phyloP scores from a whole-genome alignment of 2,329 filamentous ascomycete species.

The Colletotrichum orbiculare region DNA sequence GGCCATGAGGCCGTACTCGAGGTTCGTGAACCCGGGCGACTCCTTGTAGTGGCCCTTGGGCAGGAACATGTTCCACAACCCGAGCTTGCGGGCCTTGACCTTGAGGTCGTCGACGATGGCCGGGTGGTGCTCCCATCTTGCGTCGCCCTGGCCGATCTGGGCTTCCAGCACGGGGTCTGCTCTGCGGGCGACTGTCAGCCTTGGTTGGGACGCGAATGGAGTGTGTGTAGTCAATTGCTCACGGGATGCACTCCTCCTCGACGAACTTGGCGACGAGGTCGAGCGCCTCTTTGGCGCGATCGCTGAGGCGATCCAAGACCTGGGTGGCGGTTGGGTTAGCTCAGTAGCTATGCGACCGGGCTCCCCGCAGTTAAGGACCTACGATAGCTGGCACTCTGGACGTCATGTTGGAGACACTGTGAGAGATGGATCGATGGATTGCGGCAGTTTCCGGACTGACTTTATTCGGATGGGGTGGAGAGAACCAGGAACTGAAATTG shows the following conservation, averaged over 20 bases:
- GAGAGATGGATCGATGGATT: neutral
- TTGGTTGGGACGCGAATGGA: neutral
- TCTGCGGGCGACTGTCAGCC: constrained; percentile 47
- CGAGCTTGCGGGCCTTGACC: constrained; percentile 81
- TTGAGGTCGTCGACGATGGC: constrained; percentile 90
- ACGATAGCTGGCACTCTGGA: constrained; percentile 41
- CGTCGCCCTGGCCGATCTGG: constrained; percentile 79
- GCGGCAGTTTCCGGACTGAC: neutral
- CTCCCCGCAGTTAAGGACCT: constrained; percentile 29
- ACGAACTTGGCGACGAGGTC: constrained; percentile 96
- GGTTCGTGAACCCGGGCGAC: constrained; percentile 92
- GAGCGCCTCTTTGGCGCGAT: constrained; percentile 83
- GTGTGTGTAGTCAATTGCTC: constrained; percentile 45
- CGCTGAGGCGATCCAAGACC: constrained; percentile 75
- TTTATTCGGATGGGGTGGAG: neutral
- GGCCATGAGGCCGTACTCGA: constrained; percentile 98
- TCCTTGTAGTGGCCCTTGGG: constrained; percentile 95
- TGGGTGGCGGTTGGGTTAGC: constrained; percentile 40
- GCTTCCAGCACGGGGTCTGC: constrained; percentile 84
- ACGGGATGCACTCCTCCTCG: constrained; percentile 92
- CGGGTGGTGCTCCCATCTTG: constrained; percentile 85
- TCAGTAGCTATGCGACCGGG: constrained; percentile 6
- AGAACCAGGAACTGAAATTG: neutral
- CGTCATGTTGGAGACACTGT: constrained; percentile 37
- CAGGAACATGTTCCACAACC: constrained; percentile 98